Conservation (phyloP, 371 early-diverging fungal species). For the Rhizopus stolonifer region DNA sequence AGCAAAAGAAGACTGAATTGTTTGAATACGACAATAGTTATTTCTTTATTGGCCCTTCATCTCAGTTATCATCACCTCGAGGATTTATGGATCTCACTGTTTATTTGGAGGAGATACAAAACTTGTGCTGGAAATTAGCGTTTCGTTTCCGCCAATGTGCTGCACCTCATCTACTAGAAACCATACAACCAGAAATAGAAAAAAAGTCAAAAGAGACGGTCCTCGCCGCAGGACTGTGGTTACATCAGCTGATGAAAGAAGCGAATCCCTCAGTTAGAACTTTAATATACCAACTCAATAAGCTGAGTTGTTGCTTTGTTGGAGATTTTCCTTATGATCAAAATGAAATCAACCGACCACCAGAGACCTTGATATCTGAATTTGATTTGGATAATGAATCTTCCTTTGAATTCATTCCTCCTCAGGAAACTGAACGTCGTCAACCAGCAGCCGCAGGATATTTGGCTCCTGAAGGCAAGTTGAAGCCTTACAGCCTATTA, state of each 20-base stretch:
- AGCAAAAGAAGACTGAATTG: constrained; percentile 18
- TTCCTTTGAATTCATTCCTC: no score
- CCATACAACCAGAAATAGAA: constrained; percentile 24
- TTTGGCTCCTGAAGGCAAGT: constrained; percentile 31
- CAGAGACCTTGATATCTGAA: background rate
- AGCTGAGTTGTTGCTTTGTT: constrained; percentile 8
- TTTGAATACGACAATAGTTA: constrained; percentile 27
- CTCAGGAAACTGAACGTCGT: no score
- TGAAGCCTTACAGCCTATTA: constrained; percentile 38
- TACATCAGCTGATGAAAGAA: background rate
- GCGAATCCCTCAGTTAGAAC: constrained; percentile 2
- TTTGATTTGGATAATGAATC: no score
- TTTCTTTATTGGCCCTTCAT: constrained; percentile 38
- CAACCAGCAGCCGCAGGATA: constrained; percentile 12
- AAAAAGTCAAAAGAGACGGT: constrained; percentile 18
- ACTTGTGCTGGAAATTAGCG: constrained; percentile 42
- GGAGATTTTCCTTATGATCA: constrained; percentile 6
- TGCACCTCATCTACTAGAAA: constrained; percentile 26
- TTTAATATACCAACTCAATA: constrained; percentile 5
- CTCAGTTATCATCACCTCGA: constrained; percentile 29
- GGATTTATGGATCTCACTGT: constrained; percentile 30
- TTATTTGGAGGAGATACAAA: constrained; percentile 33
- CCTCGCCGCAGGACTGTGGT: constrained; percentile 7
- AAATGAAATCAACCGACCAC: background rate
- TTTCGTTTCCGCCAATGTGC: constrained; percentile 25